phyloP scores from a whole-genome alignment of 345 rosid species.

The Draba incana region DNA sequence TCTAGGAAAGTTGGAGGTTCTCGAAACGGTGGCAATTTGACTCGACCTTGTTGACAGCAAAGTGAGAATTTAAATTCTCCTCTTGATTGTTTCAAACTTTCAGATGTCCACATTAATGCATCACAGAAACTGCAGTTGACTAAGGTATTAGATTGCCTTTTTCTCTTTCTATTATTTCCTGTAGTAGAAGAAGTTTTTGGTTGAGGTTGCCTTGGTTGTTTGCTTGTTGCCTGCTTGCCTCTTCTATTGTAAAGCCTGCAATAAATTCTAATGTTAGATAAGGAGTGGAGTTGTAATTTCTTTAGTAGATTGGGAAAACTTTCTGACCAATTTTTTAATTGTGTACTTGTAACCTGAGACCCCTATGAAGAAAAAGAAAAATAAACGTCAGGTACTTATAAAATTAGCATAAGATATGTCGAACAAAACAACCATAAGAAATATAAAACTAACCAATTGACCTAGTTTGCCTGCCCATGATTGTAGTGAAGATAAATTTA shows the following conservation, averaged over 20 bases:
- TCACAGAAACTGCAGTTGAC: background rate
- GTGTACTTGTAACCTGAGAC: background rate
- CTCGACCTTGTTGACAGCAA: slow-evolving; percentile 20
- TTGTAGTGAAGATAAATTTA: slow-evolving; percentile 58
- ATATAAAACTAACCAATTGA: background rate
- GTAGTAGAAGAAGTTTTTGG: background rate
- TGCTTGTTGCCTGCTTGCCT: too few species aligned
- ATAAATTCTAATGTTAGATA: too few species aligned
- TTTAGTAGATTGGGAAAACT: too few species aligned
- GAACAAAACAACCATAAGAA: too few species aligned
- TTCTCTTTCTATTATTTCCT: background rate
- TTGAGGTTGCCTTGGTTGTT: too few species aligned
- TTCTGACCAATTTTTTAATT: background rate
- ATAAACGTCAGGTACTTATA: too few species aligned
- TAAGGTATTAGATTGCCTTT: background rate
- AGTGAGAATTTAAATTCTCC: background rate
- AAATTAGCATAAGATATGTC: too few species aligned
- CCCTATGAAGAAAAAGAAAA: background rate
- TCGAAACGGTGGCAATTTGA: background rate
- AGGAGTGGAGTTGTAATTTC: too few species aligned
- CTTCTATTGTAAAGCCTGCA: too few species aligned
- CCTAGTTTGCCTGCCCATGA: slow-evolving; percentile 67
- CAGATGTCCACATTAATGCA: background rate
- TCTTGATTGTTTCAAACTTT: background rate
- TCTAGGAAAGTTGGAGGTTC: background rate